Percentiles rank a stretch among this genome's conserved stretches.
Conservation (phyloP, 1,284 basidiomycete species). For the Fereydounia khargensis region DNA sequence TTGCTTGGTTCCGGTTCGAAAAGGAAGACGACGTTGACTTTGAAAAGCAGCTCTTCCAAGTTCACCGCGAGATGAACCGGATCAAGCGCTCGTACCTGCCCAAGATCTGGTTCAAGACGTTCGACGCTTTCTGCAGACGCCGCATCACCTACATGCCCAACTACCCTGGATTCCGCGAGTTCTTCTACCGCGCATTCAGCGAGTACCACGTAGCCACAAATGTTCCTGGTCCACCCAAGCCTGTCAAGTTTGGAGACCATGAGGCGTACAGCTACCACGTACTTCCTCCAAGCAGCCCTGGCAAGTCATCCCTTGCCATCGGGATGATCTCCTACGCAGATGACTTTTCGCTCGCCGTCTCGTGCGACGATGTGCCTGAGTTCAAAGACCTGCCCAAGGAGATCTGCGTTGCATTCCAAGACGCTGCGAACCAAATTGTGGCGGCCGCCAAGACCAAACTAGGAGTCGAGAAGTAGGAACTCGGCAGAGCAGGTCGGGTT, state of each 20-base stretch:
- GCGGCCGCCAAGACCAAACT: slow-evolving; percentile 41
- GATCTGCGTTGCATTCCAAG: slow-evolving; percentile 52
- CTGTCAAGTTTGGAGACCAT: slow-evolving; percentile 50
- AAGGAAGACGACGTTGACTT: slow-evolving; percentile 33
- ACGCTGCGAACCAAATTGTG: slow-evolving; percentile 41
- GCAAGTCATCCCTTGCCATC: slow-evolving; percentile 53
- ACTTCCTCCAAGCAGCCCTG: slow-evolving; percentile 51
- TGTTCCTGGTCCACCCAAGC: slow-evolving; percentile 53
- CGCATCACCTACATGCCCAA: slow-evolving; percentile 48
- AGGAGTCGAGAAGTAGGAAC: slow-evolving; percentile 4
- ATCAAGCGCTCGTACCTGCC: slow-evolving; percentile 51
- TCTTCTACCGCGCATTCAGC: slow-evolving; percentile 52
- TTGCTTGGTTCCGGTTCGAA: slow-evolving; percentile 52
- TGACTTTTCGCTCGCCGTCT: slow-evolving; percentile 52
- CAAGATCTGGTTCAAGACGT: slow-evolving; percentile 44
- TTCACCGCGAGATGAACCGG: slow-evolving; percentile 52
- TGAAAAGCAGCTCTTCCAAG: slow-evolving; percentile 39
- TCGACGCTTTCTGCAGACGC: slow-evolving; percentile 31
- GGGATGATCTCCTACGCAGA: slow-evolving; percentile 56
- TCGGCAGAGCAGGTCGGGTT: too few species aligned
- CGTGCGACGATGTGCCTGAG: slow-evolving; percentile 54
- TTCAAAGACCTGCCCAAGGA: slow-evolving; percentile 40
- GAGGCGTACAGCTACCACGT: slow-evolving; percentile 55
- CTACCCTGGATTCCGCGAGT: slow-evolving; percentile 36
- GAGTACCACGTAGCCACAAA: slow-evolving; percentile 56